Evolutionary conservation across 768 basidiomycete genomes (phyloP).

Genomic region (Coprinellus micaceus): DNA sequence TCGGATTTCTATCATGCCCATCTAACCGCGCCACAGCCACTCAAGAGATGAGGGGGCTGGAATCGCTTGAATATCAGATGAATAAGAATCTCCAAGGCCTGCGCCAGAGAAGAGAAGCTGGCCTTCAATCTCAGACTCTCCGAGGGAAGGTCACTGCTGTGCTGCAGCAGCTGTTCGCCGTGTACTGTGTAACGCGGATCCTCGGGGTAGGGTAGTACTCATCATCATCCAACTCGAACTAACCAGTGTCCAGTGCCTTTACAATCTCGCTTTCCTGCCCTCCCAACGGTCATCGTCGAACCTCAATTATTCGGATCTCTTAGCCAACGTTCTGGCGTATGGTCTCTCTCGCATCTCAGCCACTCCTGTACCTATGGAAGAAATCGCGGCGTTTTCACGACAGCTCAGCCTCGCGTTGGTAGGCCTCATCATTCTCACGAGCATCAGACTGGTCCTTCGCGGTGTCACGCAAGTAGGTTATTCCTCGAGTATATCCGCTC

Average conservation of each 20-base stretch:
- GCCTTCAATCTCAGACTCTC: slow-evolving; percentile 50
- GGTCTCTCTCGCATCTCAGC: slow-evolving; percentile 25
- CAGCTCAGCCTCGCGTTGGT: slow-evolving; percentile 65
- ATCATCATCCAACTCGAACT: not conserved
- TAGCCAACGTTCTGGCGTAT: slow-evolving; percentile 34
- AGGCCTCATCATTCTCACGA: slow-evolving; percentile 72
- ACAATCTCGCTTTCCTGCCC: slow-evolving; percentile 46
- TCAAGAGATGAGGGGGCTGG: slow-evolving; percentile 62
- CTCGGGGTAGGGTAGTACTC: slow-evolving; percentile 44
- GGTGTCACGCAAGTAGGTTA: slow-evolving; percentile 57
- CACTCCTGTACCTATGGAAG: slow-evolving; percentile 21
- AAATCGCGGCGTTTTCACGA: slow-evolving; percentile 39
- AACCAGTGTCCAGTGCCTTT: slow-evolving; percentile 35
- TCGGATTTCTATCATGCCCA: not conserved
- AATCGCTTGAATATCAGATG: slow-evolving; percentile 70
- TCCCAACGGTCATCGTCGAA: slow-evolving; percentile 25
- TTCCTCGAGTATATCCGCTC: slow-evolving; percentile 4
- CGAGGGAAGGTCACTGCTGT: slow-evolving; percentile 47
- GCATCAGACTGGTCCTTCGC: slow-evolving; percentile 63
- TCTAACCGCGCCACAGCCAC: slow-evolving; percentile 24
- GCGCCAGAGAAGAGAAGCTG: slow-evolving; percentile 44
- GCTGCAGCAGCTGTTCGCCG: slow-evolving; percentile 52
- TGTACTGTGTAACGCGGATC: slow-evolving; percentile 64
- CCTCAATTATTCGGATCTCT: slow-evolving; percentile 40
- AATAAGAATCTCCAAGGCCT: slow-evolving; percentile 49